Conservation (phyloP, 164 flowering plant species). For the Kalanchoe fedtschenkoi region DNA sequence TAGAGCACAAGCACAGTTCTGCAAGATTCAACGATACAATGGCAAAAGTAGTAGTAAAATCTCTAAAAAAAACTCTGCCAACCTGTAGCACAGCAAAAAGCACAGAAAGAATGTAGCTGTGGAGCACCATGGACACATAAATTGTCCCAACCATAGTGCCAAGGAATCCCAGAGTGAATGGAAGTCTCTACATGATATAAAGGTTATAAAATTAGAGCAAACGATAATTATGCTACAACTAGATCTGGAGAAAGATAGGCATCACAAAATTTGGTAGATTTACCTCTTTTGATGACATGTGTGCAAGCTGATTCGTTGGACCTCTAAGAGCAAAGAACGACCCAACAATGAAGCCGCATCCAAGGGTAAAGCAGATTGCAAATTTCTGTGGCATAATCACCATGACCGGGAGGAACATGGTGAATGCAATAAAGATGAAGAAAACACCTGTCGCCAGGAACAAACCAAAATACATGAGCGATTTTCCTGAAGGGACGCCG, state of each 20-base stretch:
- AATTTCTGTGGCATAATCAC: constrained; percentile 96
- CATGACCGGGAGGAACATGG: constrained; percentile 95
- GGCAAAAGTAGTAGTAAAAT: neutral
- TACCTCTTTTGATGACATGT: constrained; percentile 94
- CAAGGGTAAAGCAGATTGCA: constrained; percentile 86
- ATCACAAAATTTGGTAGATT: neutral
- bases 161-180: constrained; percentile 68
- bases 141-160: constrained; percentile 83
- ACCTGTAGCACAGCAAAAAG: constrained; percentile 85
- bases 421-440: constrained; percentile 85
- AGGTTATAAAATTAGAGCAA: neutral
- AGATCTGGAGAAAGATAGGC: neutral
- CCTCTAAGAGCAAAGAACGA: constrained; percentile 88
- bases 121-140: constrained; percentile 94
- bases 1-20: neutral
- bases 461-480: constrained; percentile 85
- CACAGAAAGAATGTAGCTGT: constrained; percentile 83
- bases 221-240: neutral
- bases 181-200: constrained; percentile 60
- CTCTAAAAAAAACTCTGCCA: neutral
- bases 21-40: too few species aligned
- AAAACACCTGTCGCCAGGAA: constrained; percentile 77
- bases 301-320: constrained; percentile 76
- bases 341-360: constrained; percentile 73
- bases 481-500: constrained; percentile 74